Conservation (phyloP, 2,329 filamentous ascomycete species). For the Aureobasidium melanogenum region DNA sequence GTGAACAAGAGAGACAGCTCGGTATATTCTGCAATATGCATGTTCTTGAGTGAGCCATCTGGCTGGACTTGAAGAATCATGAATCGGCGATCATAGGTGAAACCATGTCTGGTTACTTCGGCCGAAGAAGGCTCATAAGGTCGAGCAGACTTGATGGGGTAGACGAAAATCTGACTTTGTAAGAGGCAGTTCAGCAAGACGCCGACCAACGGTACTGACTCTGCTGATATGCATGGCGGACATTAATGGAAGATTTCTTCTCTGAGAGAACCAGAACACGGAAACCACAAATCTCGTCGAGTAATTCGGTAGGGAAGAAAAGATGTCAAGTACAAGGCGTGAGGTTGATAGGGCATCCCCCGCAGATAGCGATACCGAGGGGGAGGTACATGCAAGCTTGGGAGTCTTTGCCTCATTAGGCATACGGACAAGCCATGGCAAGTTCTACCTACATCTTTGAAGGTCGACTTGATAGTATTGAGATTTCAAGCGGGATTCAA, state of each 20-base stretch:
- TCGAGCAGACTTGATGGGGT: constrained; percentile 41
- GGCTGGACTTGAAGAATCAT: constrained; percentile 33
- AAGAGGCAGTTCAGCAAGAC: constrained; percentile 9
- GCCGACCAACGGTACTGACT: constrained; percentile 16
- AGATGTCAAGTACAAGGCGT: neutral
- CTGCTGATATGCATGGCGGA: constrained; percentile 26
- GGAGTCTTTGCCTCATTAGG: neutral
- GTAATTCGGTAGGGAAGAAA: too few relatives aligned
- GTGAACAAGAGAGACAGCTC: constrained; percentile 35
- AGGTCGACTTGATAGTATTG: neutral
- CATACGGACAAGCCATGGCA: neutral
- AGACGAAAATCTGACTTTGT: constrained; percentile 32
- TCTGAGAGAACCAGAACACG: too few relatives aligned
- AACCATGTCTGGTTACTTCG: constrained; percentile 35
- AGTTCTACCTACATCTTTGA: neutral
- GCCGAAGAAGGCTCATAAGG: constrained; percentile 29
- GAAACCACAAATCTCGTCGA: constrained; percentile 8
- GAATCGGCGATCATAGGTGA: constrained; percentile 35
- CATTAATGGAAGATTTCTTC: too few relatives aligned
- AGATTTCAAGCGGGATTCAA: too few relatives aligned
- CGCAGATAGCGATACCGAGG: neutral
- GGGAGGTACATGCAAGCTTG: constrained; percentile 4
- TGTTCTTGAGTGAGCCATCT: constrained; percentile 30
- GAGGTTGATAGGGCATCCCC: neutral
- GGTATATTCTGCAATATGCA: constrained; percentile 32